Evolutionary conservation across 805 yeast species (phyloP), one percentile per base, ranked within the genome.

Genomic region (Lachancea lanzarotensis): DNA sequence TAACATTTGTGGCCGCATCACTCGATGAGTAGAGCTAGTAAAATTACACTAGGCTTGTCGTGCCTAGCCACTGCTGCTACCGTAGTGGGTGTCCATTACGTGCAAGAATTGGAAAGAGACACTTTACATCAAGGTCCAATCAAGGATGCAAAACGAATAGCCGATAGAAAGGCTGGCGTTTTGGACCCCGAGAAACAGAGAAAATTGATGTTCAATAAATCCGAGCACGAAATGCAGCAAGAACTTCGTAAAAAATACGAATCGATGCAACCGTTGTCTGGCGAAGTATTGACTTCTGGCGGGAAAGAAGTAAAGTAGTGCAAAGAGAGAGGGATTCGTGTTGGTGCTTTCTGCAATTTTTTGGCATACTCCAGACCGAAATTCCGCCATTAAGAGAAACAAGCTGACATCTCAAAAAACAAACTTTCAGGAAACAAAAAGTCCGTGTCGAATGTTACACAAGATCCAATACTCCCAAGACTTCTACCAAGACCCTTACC

Each of bases 111-210:
- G 49, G 95, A 87, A 60, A 73, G 87, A 56, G 81, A 77, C 16
- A 81, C 83, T 2, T 68, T 86, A 38, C 81, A 83, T 56, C 85
- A 78, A 54, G 96, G 96, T 1, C 95, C 95, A 3, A 78, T 84
- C 55, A 84, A 84, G 55, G 96, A 87, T 60, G 88, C 89, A 2
- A 77, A 71, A 48, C 69, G 95, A 46, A 62, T 82, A 48, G 72
- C 72, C 38, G 73, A 69, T 37, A 75, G 75, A 56, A 59, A 69
- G 56, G 52, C 63, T 38, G 47, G 25, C 8, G 25, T 56, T 52
- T n/a, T 31, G 8, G 55, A 52, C 22, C 54, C 53, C 6, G 50
- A 57, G 6, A 73, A 71, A 51, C 72, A 71, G 50, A 66, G 65
- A 54, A 80, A 75, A 52, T 72, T 70, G 35, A 45, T 60, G 44